Evolutionary conservation across 1,284 basidiomycete genomes (phyloP), one percentile per base, ranked within the genome.

Genomic region (Bondarzewia mesenterica): DNA sequence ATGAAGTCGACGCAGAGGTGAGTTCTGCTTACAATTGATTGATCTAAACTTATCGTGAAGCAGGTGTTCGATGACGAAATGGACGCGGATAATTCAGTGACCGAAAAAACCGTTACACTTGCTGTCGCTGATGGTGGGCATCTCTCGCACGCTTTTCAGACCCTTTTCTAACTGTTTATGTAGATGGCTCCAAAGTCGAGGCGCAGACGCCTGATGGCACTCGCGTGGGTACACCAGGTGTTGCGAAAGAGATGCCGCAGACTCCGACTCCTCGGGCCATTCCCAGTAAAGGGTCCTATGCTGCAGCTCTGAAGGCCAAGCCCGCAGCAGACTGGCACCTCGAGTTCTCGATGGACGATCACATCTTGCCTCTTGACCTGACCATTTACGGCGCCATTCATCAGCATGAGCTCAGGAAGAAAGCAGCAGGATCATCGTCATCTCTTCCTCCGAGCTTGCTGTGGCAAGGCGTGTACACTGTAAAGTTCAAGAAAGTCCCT

Each of bases 311-410:
- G 53, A 97, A 95, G 68, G 73, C 91, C 2, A 89, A 91, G 60
- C 91, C 93, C 1, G 80, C 78, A 20, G 80, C 78, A 20, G 94
- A 99, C 60, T 99, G 93, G 92, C 94, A 99, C 63, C 78, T 99
- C 42, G 89, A 94, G 63, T 99, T 99, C 65, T 86, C 80, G 16
- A 86, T 98, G 77, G 90, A 92, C 57, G 92, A 89, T 50, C 81
- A 90, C 51, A 69, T 80, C 14, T 69, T 99, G 21, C 83, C 85
- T 0, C 69, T 95, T 52, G 88, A 93, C 61, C 77, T 95, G 52
- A 99, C 96, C 1, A 85, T 99, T 50, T 99, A 96, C 60, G 94
- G 94, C 3, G 94, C 93, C 0, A 86, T 98, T 38, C 93, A 98
- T 63, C 86, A 89, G 54, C 83, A 89, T 60, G 89, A 93, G 60